These are phyloP conservation scores for Penicillium nucicola DNA, from an alignment of 495 filamentous ascomycete genomes.

Conservation along the genomic window DNA sequence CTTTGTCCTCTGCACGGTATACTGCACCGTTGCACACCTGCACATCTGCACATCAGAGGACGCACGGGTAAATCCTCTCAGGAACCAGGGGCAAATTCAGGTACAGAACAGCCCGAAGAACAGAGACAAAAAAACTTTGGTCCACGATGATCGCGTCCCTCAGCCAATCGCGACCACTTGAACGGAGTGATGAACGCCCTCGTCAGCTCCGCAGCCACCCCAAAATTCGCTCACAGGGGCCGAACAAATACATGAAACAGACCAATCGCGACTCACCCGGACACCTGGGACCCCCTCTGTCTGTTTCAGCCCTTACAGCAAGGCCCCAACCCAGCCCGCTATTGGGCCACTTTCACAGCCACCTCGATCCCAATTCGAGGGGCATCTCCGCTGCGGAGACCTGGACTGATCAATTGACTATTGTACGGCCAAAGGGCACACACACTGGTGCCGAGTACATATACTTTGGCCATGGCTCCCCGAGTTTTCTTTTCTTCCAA, in stretches of 20 bases:
- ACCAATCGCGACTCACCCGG: not conserved
- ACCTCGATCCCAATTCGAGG: slow-evolving; percentile 1
- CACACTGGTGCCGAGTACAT: slow-evolving; percentile 10
- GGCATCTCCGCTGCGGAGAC: not conserved
- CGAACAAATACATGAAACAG: slow-evolving; percentile 1
- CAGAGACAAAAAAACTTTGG: slow-evolving; percentile 1
- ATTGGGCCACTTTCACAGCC: slow-evolving; percentile 10
- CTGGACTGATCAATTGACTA: slow-evolving; percentile 4
- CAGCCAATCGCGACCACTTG: slow-evolving; percentile 1
- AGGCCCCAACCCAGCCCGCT: slow-evolving; percentile 1
- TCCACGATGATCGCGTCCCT: slow-evolving; percentile 2
- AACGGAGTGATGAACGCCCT: not conserved
- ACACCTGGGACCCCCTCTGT: not conserved
- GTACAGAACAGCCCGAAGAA: not conserved
- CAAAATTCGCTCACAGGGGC: not conserved
- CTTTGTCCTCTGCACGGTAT: no score
- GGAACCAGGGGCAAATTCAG: slow-evolving; percentile 8
- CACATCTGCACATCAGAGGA: no score
- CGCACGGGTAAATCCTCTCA: not conserved
- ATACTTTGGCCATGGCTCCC: slow-evolving; percentile 2
- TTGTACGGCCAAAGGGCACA: not conserved
- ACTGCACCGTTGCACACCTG: no score
- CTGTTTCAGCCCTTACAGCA: slow-evolving; percentile 6
- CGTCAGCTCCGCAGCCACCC: not conserved
- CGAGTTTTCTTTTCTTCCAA: slow-evolving; percentile 10